phyloP scores from a whole-genome alignment of 2,329 filamentous ascomycete genomes.

The Emergomyces orientalis region DNA sequence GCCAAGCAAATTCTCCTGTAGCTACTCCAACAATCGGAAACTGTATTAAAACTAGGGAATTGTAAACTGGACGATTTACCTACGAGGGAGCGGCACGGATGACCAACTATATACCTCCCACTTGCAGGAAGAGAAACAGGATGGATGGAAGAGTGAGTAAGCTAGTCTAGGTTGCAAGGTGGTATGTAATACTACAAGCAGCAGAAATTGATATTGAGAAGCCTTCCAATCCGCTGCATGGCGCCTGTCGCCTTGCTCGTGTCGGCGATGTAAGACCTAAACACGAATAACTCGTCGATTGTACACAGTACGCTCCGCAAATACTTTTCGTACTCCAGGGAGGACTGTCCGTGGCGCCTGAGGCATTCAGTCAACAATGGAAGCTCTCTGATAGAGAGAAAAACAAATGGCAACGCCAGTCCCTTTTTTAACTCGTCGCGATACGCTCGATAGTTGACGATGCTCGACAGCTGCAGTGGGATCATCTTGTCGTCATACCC shows the following conservation, averaged over 20 bases:
- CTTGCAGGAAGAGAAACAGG: neutral
- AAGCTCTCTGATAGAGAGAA: conserved; percentile 3
- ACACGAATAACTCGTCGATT: conserved; percentile 1
- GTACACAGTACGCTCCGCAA: neutral
- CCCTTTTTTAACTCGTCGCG: neutral
- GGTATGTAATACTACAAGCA: conserved; percentile 1
- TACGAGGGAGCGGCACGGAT: neutral
- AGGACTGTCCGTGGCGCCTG: neutral
- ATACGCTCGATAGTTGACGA: neutral
- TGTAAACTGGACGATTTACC: neutral
- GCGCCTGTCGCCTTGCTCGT: neutral
- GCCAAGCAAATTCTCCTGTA: neutral
- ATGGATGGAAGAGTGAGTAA: conserved; percentile 1
- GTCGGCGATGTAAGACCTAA: neutral
- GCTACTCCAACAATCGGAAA: neutral
- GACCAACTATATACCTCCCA: neutral
- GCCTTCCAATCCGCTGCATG: neutral
- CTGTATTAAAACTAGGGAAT: neutral
- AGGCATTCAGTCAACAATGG: neutral
- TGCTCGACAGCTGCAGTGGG: neutral
- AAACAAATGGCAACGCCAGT: neutral
- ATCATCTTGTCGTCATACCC: neutral
- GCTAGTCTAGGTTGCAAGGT: conserved; percentile 1
- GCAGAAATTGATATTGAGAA: neutral
- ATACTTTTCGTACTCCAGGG: neutral